Evolutionary conservation across 371 early-diverging fungal species (phyloP).

Genomic region (Zancudomyces culisetae): DNA sequence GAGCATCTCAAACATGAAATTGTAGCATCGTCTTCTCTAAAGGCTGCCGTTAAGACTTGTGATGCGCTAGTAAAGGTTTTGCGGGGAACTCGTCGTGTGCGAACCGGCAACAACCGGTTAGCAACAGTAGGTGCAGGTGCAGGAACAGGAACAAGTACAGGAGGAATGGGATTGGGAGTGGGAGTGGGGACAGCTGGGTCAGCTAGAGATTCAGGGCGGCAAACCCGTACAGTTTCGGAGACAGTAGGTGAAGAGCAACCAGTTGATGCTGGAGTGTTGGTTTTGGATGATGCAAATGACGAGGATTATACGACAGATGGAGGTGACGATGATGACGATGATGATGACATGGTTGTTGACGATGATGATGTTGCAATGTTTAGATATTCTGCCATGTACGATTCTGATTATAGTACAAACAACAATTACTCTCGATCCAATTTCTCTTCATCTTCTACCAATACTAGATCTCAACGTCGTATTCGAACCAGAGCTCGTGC

Average conservation of each 20-base stretch:
- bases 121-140: neutral
- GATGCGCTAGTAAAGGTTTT: neutral
- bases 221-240: neutral
- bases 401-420: neutral
- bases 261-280: conserved; percentile 19
- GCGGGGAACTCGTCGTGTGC: neutral
- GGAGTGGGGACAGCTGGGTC: neutral
- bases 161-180: neutral
- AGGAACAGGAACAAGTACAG: neutral
- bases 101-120: neutral
- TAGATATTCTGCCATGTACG: neutral
- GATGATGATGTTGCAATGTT: neutral
- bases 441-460: neutral
- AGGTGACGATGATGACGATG: conserved; percentile 25
- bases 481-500: too few species aligned
- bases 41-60: neutral
- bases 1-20: conserved; percentile 26
- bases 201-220: neutral
- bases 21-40: neutral
- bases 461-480: neutral
- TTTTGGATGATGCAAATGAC: conserved; percentile 29
- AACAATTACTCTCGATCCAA: neutral
- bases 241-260: conserved; percentile 13
- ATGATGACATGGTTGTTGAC: neutral
- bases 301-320: conserved; percentile 28